phyloP scores from a whole-genome alignment of 1,139 yeast species.

The Barnettozyma hawaiiensis region DNA sequence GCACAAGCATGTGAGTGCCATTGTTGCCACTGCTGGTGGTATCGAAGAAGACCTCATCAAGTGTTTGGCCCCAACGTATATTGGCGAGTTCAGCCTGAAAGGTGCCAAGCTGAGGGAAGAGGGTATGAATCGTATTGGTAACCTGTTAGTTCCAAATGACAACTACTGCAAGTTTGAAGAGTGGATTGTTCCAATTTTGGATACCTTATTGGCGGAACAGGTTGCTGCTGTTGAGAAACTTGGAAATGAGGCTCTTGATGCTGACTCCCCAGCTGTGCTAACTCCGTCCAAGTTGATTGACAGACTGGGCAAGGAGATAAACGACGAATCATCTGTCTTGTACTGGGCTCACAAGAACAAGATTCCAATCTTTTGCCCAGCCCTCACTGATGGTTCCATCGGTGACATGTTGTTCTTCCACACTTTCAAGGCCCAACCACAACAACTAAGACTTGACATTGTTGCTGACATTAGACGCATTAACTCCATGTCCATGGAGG shows the following conservation, averaged over 20 bases:
- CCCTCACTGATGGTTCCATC: conserved; percentile 94
- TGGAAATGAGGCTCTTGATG: conserved; percentile 48
- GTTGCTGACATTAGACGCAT: conserved; percentile 89
- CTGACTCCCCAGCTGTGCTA: conserved; percentile 64
- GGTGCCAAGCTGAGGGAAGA: conserved; percentile 83
- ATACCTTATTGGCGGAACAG: conserved; percentile 83
- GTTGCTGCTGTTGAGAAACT: conserved; percentile 52
- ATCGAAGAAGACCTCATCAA: conserved; percentile 95
- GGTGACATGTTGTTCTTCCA: conserved; percentile 99
- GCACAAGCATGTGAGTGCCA: conserved; percentile 89
- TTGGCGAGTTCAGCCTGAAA: conserved; percentile 82
- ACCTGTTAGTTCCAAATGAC: conserved; percentile 92
- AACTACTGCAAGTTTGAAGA: conserved; percentile 96
- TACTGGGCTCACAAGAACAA: conserved; percentile 98
- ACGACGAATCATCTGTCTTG: conserved; percentile 87
- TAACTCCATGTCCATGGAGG: conserved; percentile 92
- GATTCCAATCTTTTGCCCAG: conserved; percentile 96
- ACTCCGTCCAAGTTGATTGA: conserved; percentile 92
- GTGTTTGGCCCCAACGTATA: conserved; percentile 89
- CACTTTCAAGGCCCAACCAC: conserved; percentile 90
- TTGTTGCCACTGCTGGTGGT: conserved; percentile 97
- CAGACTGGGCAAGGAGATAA: conserved; percentile 89
- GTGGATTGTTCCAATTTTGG: conserved; percentile 94
- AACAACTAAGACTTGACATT: conserved; percentile 81
- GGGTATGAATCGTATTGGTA: conserved; percentile 97